phyloP scores from a whole-genome alignment of 164 flowering plant species.

The Akebia trifoliata region DNA sequence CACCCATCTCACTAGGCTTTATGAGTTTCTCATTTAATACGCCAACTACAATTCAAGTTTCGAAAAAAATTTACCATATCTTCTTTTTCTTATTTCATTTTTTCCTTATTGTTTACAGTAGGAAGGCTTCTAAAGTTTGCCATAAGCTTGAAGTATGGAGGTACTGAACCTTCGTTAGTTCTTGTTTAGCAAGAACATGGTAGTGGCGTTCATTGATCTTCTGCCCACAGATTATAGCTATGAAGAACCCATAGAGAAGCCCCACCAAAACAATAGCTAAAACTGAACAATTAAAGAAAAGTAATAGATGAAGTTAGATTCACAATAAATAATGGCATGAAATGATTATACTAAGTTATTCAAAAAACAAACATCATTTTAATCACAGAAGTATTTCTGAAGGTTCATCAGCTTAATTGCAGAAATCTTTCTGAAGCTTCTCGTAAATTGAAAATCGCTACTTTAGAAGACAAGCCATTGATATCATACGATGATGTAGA shows the following conservation, averaged over 20 bases:
- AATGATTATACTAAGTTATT: not conserved
- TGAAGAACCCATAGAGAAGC: conserved; percentile 93
- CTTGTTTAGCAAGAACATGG: conserved; percentile 96
- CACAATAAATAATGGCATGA: conserved; percentile 2
- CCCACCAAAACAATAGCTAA: conserved; percentile 92
- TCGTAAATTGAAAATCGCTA: too few species aligned
- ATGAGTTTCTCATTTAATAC: too few species aligned
- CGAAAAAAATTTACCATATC: not conserved
- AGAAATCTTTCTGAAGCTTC: too few species aligned
- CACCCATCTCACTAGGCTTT: too few species aligned
- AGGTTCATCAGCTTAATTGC: too few species aligned
- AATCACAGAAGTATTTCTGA: not conserved
- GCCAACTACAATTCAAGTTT: not conserved
- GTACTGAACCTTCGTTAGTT: conserved; percentile 77
- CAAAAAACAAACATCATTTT: not conserved
- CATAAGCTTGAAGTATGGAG: conserved; percentile 7
- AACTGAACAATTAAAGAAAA: conserved; percentile 40
- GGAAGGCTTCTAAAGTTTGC: not conserved
- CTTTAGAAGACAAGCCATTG: too few species aligned
- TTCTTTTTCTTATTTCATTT: not conserved
- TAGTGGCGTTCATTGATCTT: conserved; percentile 93
- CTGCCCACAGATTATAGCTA: conserved; percentile 97
- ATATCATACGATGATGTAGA: too few species aligned
- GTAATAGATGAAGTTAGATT: conserved; percentile 5
- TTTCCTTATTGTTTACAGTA: not conserved